Conservation (phyloP, 2,329 filamentous ascomycete genomes). For the Neofusicoccum kwambonambiense region DNA sequence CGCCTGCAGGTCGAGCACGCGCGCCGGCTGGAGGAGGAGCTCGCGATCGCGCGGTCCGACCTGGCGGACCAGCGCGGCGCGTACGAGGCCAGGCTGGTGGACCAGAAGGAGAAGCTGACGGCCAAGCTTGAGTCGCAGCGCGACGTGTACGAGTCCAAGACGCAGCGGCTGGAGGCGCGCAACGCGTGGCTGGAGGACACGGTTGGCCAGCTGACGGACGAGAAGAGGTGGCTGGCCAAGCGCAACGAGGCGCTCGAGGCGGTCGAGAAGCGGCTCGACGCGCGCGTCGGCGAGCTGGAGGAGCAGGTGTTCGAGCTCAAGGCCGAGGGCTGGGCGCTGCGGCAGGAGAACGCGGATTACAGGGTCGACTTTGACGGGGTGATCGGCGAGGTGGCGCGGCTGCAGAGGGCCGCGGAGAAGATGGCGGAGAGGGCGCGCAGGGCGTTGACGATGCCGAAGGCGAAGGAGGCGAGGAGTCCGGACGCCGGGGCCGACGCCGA, state of each 20-base stretch:
- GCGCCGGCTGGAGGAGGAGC: slow-evolving; percentile 8
- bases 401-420: background rate
- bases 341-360: background rate
- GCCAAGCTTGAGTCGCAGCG: background rate
- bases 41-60: background rate
- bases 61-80: background rate
- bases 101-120: background rate
- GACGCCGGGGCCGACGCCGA: background rate
- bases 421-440: background rate
- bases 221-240: background rate
- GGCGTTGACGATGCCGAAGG: background rate
- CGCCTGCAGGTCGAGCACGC: slow-evolving; percentile 15
- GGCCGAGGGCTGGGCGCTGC: background rate
- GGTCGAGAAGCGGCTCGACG: background rate
- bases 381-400: background rate
- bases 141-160: background rate
- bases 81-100: background rate
- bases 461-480: background rate
- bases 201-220: background rate
- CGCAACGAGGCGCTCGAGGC: slow-evolving; percentile 11
- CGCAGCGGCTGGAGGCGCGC: background rate
- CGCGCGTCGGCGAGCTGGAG: background rate
- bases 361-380: background rate
- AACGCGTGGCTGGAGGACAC: slow-evolving; percentile 10
- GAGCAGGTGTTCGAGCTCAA: background rate